Percentiles rank a stretch among this genome's conserved stretches.
phyloP scores from a whole-genome alignment of 2,329 filamentous ascomycete species.

The Plectosphaerella plurivora region DNA sequence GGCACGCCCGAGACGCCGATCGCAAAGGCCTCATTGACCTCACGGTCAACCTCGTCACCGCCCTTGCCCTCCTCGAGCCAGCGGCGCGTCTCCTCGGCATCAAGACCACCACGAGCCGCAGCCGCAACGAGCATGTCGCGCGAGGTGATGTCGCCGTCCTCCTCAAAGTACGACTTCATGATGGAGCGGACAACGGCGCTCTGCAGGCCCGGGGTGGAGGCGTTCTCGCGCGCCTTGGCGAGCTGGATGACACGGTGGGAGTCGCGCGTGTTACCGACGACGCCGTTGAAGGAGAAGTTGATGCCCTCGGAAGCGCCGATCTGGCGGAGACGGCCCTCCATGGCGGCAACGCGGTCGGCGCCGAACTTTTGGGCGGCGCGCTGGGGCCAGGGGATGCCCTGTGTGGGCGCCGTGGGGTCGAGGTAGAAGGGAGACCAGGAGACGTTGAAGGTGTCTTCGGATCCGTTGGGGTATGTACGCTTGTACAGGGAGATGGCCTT shows the following conservation, averaged over 20 bases:
- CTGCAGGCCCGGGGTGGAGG: slow-evolving; percentile 41
- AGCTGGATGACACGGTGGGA: slow-evolving; percentile 74
- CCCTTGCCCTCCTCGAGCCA: slow-evolving; percentile 53
- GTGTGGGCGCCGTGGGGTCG: slow-evolving; percentile 55
- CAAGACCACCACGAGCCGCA: slow-evolving; percentile 49
- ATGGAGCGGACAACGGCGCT: slow-evolving; percentile 57
- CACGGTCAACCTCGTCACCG: slow-evolving; percentile 51
- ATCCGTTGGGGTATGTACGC: slow-evolving; percentile 51
- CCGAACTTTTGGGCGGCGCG: slow-evolving; percentile 65
- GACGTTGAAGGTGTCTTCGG: slow-evolving; percentile 65
- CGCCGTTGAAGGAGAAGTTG: slow-evolving; percentile 66
- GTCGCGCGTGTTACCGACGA: slow-evolving; percentile 72
- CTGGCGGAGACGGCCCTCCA: slow-evolving; percentile 51
- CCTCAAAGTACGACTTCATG: slow-evolving; percentile 64
- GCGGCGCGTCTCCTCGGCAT: slow-evolving; percentile 42
- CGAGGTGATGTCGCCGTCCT: slow-evolving; percentile 59
- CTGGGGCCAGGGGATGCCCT: slow-evolving; percentile 38
- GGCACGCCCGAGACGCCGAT: slow-evolving; percentile 64
- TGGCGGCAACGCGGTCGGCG: slow-evolving; percentile 49
- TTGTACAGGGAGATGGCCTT: slow-evolving; percentile 66
- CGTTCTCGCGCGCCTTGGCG: slow-evolving; percentile 42
- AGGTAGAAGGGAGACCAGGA: slow-evolving; percentile 80
- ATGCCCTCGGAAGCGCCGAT: slow-evolving; percentile 66
- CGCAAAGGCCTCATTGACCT: slow-evolving; percentile 46
- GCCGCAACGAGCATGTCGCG: slow-evolving; percentile 46